Evolutionary conservation across 2,329 filamentous ascomycete species (phyloP), one percentile per base, ranked within the genome.

Genomic region (Bisporella sp.): DNA sequence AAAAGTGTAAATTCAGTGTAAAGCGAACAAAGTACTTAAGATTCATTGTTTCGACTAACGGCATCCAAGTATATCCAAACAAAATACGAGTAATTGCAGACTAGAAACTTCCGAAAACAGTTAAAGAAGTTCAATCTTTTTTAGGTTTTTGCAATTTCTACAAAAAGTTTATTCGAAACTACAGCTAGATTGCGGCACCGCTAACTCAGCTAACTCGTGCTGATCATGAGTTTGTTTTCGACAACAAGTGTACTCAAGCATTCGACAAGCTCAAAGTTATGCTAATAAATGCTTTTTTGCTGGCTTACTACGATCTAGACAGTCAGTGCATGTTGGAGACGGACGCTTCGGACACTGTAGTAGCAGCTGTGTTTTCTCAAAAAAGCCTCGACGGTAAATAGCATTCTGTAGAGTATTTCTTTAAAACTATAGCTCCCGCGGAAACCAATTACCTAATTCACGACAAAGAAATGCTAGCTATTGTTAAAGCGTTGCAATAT

Each of bases 1-100:
- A 50, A n/a, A 50, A 50, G 37, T 50, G 7, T 32, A 21, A 48
- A 39, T 51, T 51, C 12, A 4, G 29, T 9, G 32, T 48, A 2
- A 54, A 1, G 2, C 13, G 30, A 1, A 51, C 40, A 3, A 54
- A 54, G 31, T 54, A 51, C 41, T 35, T 54, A 7, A 44, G 51
- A 2, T 51, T 47, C 31, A 54, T 54, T 12, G 40, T 54, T 11
- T 37, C 30, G 13, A 50, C n/a, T 1, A 12, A 43, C 8, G 41
- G 48, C 2, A 45, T 54, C 5, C 7, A 49, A 35, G 29, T 54
- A 2, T 46, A 54, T 39, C 41, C 37, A 39, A 3, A 21, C 21
- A 21, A 21, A 21, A 21, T 21, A 21, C 21, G 21, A 21, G 21
- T 21, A 21, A 21, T 21, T 21, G 21, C 21, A 21, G 21, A 21